phyloP scores from a whole-genome alignment of 805 yeast genomes.

The Starmerella potacharoeniae region DNA sequence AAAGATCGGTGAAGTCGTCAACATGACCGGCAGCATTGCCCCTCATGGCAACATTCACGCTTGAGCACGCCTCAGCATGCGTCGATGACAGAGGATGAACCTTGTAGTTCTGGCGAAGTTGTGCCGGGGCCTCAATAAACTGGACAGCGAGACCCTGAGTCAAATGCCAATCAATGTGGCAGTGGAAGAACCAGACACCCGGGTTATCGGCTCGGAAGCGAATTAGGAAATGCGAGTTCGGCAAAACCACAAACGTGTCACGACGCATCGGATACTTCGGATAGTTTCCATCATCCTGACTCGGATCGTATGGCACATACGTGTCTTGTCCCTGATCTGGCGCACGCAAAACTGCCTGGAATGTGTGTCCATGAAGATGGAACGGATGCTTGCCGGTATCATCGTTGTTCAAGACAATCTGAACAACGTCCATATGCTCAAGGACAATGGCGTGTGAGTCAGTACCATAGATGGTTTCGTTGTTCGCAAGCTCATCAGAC shows the following conservation, averaged over 20 bases:
- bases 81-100: slow-evolving; percentile 41
- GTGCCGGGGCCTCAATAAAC: slow-evolving; percentile 72
- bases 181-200: slow-evolving; percentile 98
- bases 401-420: slow-evolving; percentile 69
- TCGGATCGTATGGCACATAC: slow-evolving; percentile 48
- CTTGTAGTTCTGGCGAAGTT: slow-evolving; percentile 43
- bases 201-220: slow-evolving; percentile 91
- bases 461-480: slow-evolving; percentile 63
- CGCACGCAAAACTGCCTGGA: slow-evolving; percentile 65
- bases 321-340: slow-evolving; percentile 43
- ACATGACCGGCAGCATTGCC: slow-evolving; percentile 91
- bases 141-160: slow-evolving; percentile 80
- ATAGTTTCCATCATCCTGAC: slow-evolving; percentile 37
- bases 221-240: slow-evolving; percentile 74
- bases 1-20: slow-evolving; percentile 49
- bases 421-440: slow-evolving; percentile 55
- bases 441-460: slow-evolving; percentile 69
- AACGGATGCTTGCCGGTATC: slow-evolving; percentile 95
- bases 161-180: slow-evolving; percentile 98
- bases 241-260: slow-evolving; percentile 68
- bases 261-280: slow-evolving; percentile 75
- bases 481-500: slow-evolving; percentile 35
- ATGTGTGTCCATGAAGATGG: slow-evolving; percentile 90
- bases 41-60: slow-evolving; percentile 38
- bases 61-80: slow-evolving; percentile 50